These are phyloP conservation scores for Kurtzmaniella quercitrusa DNA, from an alignment of 1,139 yeast species.

Conservation along the genomic window DNA sequence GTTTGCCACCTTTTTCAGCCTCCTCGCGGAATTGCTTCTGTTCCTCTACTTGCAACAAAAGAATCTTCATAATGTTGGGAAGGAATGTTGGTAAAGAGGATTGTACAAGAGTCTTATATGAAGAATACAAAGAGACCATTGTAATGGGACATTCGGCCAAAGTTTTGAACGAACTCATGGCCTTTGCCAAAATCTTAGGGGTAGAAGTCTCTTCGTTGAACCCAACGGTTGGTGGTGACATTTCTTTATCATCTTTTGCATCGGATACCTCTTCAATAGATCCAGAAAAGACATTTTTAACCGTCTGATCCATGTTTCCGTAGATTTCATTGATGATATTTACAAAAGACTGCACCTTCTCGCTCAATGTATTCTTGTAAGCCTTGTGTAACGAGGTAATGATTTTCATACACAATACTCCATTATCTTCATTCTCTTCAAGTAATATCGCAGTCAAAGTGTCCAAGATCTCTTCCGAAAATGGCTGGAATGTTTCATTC, in stretches of 20 bases:
- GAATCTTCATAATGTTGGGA: constrained; percentile 74
- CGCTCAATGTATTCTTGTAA: constrained; percentile 64
- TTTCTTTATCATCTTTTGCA: constrained; percentile 26
- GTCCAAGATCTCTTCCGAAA: constrained; percentile 58
- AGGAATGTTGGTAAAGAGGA: constrained; percentile 72
- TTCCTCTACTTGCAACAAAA: constrained; percentile 67
- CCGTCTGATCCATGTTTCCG: constrained; percentile 74
- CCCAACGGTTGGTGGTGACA: constrained; percentile 23
- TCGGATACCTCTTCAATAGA: constrained; percentile 14
- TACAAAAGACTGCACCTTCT: constrained; percentile 76
- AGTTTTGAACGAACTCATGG: constrained; percentile 82
- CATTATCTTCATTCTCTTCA: constrained; percentile 91
- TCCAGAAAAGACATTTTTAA: constrained; percentile 55
- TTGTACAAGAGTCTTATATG: constrained; percentile 73
- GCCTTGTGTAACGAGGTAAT: constrained; percentile 86
- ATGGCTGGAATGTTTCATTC: constrained; percentile 78
- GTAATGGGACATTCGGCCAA: constrained; percentile 96
- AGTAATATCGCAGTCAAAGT: constrained; percentile 58
- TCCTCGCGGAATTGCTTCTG: constrained; percentile 43
- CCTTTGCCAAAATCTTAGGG: constrained; percentile 43
- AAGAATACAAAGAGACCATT: constrained; percentile 85
- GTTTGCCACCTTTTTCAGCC: constrained; percentile 58
- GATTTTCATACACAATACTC: constrained; percentile 85
- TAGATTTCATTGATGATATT: constrained; percentile 74
- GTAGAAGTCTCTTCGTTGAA: constrained; percentile 34